Evolutionary conservation across 139 green algal species (phyloP), one percentile per base, ranked within the genome.

Genomic region (Volvox reticuliferus): DNA sequence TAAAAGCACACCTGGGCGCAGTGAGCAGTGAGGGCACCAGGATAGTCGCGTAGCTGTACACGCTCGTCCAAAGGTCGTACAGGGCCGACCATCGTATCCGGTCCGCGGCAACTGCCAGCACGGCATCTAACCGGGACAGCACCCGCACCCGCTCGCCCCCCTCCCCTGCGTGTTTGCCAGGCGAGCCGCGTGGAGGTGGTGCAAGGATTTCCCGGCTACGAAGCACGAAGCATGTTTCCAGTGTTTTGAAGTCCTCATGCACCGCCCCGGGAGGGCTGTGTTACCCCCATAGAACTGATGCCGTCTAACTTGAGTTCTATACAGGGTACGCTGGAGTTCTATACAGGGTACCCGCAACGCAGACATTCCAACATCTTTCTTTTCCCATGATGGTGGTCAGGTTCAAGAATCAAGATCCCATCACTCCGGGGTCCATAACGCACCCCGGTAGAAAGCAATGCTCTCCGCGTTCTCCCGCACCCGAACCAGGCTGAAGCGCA

Each of bases 381-480:
- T 9, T 5, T 9, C 9, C 5, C 44, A 55, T 55, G 44, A 9
- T 55, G 44, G 44, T n/a, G n/a, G n/a, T n/a, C n/a, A n/a, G n/a
- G n/a, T n/a, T n/a, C n/a, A n/a, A n/a, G n/a, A n/a, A n/a, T 9
- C 44, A 9, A 55, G 44, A 55, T 55, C 5, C 44, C 44, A 5
- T 55, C 9, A 55, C 44, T 9, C 44, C 44, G 9, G 9, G 5
- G 44, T 55, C 44, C 44, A 9, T 62, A 12, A 63, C 82, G 96
- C 97, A 36, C 97, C 98, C 13, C 89, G 73, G 91, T 99, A 99
- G 88, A 99, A 99, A 0, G 98, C 98, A 68, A 99, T 97, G 22
- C 92, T 96, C 94, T 99, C 98, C 17, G 97, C 97, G 88, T 98
- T 95, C 93, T 98, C 96, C 16, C 97, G 89, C 71, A 97, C 93